Base-by-base conservation (phyloP, 2,329 filamentous ascomycete genomes). In the Sclerotinia minor region DNA sequence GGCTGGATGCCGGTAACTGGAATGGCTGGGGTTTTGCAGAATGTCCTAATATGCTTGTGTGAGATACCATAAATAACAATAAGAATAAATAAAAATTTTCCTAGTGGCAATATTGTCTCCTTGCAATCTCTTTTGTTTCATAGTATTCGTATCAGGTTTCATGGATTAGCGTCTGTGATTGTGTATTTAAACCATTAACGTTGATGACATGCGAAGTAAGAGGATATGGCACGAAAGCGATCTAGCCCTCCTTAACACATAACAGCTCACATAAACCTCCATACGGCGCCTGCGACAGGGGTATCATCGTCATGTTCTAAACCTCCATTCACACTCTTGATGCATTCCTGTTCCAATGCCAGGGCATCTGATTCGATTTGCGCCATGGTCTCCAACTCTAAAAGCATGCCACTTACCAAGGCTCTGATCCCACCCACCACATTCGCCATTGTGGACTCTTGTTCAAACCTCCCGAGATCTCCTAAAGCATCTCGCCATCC, bases 311-410 rank as follows among this genome's bases (percentile, higher is more conserved):
- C 49, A 19, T 67, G 55, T 38, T 63, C 65, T 38, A 67, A 38
- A 24, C 57, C 61, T 9, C 65, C 71, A 72, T 84, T 87, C 79
- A 85, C 83, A 68, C 74, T 78, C 76, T 81, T 80, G 54, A 90
- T 84, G 85, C 88, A 89, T 53, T 79, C 80, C 67, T 82, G 81
- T 77, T 91, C 88, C 55, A 82, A 80, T 58, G 77, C 78, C 64
- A 86, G 77, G 5, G 85, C 83, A 72, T 87, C 85, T 58, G 78
- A 79, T 77, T 89, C 86, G 67, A 91, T 84, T 73, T 83, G 81
- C 67, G 81, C 81, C 88, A 91, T 90, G 69, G 83, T 69, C n/a
- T 77, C 77, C 70, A 91, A 78, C 79, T 90, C 88, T n/a, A 79
- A 80, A 55, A 88, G 76, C 87, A 90, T 90, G 47, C 83, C 85